Evolutionary conservation across 2,329 filamentous ascomycete species (phyloP).

Genomic region (Cytospora piceicola): DNA sequence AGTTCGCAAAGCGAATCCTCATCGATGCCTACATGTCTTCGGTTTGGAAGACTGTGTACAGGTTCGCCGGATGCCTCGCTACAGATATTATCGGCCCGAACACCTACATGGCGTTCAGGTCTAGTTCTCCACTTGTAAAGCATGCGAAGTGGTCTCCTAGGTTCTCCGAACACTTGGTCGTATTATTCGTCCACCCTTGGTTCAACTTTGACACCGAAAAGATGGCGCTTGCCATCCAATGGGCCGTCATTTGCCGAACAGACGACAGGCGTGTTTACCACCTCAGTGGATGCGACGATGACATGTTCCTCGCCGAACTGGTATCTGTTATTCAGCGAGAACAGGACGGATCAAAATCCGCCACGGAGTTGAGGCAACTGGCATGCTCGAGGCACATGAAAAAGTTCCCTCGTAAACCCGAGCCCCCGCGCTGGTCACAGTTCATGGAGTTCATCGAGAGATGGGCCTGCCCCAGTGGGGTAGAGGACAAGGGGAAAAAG

Average conservation of each 20-base stretch:
- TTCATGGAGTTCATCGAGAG: too few species aligned
- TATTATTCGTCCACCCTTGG: background rate
- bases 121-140: background rate
- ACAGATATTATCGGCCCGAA: slow-evolving; percentile 3
- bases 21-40: background rate
- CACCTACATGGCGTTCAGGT: background rate
- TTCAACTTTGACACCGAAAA: background rate
- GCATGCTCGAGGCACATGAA: too few species aligned
- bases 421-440: too few species aligned
- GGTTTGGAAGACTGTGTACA: slow-evolving; percentile 2
- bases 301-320: background rate
- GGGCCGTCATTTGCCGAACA: slow-evolving; percentile 5
- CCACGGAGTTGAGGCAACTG: too few species aligned
- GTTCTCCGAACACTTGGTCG: background rate
- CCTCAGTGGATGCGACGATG: background rate
- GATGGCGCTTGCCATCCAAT: background rate
- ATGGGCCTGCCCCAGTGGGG: too few species aligned
- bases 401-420: too few species aligned
- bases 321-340: background rate
- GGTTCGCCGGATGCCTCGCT: background rate
- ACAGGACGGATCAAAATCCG: background rate
- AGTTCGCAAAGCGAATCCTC: background rate
- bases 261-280: background rate
- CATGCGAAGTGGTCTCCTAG: background rate
- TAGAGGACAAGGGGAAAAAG: too few species aligned